These are phyloP conservation scores for Camellia sinensis DNA, from an alignment of 148 eudicot species.

Conservation along the genomic window DNA sequence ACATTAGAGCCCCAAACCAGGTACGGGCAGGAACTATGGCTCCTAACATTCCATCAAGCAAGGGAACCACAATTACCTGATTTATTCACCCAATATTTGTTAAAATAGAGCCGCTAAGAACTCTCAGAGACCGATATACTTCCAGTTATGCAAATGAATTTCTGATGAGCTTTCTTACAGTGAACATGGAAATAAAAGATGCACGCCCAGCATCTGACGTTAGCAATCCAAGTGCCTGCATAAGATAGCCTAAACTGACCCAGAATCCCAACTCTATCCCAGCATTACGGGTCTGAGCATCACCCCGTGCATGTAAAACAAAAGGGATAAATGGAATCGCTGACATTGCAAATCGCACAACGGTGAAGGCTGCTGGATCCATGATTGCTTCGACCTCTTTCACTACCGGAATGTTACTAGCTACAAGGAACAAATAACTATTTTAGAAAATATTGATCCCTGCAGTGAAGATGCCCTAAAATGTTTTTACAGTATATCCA, in stretches of 20 bases:
- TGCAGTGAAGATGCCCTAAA: background rate
- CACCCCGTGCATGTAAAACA: constrained; percentile 43
- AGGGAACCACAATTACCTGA: constrained; percentile 75
- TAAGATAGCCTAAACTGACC: constrained; percentile 69
- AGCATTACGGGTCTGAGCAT: constrained; percentile 45
- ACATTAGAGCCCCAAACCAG: constrained; percentile 72
- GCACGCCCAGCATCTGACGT: constrained; percentile 82
- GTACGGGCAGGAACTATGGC: constrained; percentile 52
- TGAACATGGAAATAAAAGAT: constrained; percentile 61
- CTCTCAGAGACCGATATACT: background rate
- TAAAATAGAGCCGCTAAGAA: background rate
- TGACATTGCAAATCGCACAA: constrained; percentile 47
- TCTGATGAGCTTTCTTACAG: constrained; percentile 40
- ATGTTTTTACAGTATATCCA: constrained; percentile 1
- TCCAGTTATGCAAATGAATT: background rate
- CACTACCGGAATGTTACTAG: constrained; percentile 66
- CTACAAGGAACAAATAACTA: constrained; percentile 26
- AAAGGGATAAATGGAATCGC: constrained; percentile 69
- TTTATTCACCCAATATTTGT: constrained; percentile 14
- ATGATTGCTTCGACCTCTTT: constrained; percentile 61
- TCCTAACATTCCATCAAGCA: constrained; percentile 73
- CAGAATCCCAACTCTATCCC: constrained; percentile 72
- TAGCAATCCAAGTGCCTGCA: constrained; percentile 71
- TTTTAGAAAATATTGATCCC: background rate
- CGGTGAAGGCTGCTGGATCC: constrained; percentile 66